phyloP scores from a whole-genome alignment of 495 filamentous ascomycete genomes.

The Beverwykella pulmonaria region DNA sequence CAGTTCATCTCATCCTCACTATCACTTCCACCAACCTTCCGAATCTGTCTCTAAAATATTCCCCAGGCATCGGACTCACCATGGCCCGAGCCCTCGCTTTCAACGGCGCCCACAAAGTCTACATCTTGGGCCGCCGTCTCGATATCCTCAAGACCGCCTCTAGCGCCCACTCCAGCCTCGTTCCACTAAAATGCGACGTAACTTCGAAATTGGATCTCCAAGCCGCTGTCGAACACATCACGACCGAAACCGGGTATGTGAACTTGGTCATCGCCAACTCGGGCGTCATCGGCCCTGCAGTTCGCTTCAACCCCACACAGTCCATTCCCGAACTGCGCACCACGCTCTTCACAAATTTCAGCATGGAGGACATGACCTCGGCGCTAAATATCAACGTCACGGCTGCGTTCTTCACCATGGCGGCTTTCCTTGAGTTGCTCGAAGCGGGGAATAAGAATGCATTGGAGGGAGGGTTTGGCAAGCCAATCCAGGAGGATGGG shows the following conservation, averaged over 20 bases:
- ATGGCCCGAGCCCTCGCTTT: slow-evolving; percentile 65
- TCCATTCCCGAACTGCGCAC: slow-evolving; percentile 52
- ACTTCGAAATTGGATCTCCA: slow-evolving; percentile 65
- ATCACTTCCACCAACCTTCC: not conserved
- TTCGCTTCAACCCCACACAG: slow-evolving; percentile 18
- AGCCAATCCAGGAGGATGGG: not conserved
- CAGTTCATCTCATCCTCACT: not conserved
- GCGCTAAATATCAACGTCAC: slow-evolving; percentile 64
- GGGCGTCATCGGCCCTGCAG: slow-evolving; percentile 58
- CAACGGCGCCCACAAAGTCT: slow-evolving; percentile 65
- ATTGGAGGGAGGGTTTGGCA: not conserved
- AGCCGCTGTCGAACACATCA: slow-evolving; percentile 55
- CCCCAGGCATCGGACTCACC: slow-evolving; percentile 62
- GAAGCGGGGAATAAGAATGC: slow-evolving; percentile 58
- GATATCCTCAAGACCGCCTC: slow-evolving; percentile 55
- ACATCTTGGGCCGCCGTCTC: slow-evolving; percentile 67
- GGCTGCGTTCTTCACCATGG: slow-evolving; percentile 63
- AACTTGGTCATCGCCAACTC: slow-evolving; percentile 71
- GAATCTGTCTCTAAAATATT: not conserved
- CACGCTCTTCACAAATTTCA: slow-evolving; percentile 53
- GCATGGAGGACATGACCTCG: slow-evolving; percentile 58
- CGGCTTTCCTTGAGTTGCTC: slow-evolving; percentile 67
- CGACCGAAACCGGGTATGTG: slow-evolving; percentile 59
- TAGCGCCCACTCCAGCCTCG: slow-evolving; percentile 39
- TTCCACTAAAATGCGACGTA: slow-evolving; percentile 67